These are phyloP conservation scores for Platanthera zijinensis DNA, from an alignment of 106 monocot genomes.

Conservation along the genomic window DNA sequence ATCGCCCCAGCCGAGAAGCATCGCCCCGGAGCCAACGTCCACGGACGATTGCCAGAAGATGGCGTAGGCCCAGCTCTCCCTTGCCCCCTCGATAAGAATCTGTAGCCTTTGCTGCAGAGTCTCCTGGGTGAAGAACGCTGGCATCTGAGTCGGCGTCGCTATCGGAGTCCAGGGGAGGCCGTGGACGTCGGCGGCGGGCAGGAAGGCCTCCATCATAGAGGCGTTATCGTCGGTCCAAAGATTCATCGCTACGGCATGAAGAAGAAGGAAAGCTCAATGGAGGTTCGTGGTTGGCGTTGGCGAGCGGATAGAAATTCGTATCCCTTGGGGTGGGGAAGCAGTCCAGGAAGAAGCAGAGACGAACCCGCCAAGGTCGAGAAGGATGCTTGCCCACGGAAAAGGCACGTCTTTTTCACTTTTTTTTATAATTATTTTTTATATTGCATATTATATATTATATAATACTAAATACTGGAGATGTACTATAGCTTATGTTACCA, in stretches of 20 bases:
- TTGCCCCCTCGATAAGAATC: conserved; percentile 47
- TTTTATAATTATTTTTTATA: neutral
- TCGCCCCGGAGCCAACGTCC: conserved; percentile 32
- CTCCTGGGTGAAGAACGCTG: conserved; percentile 33
- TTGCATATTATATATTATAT: too few relatives aligned
- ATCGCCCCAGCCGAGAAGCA: conserved; percentile 83
- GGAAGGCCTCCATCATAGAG: conserved; percentile 77
- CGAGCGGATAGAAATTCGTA: neutral
- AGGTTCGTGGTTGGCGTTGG: neutral
- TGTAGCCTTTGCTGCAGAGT: conserved; percentile 66
- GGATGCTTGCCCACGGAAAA: neutral
- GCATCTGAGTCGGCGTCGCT: neutral
- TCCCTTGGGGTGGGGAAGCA: neutral
- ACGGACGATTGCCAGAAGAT: conserved; percentile 82
- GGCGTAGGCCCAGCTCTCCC: conserved; percentile 66
- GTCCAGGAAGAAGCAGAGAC: neutral
- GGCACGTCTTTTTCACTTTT: neutral
- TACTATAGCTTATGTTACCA: too few relatives aligned
- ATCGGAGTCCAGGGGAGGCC: conserved; percentile 12
- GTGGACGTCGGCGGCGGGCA: conserved; percentile 17
- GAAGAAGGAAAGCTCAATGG: neutral
- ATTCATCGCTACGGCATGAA: conserved; percentile 39
- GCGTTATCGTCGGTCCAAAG: conserved; percentile 79
- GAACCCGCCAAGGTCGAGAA: neutral
- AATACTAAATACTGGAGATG: too few relatives aligned